Evolutionary conservation across 1,284 basidiomycete species (phyloP), one percentile per base, ranked within the genome.

Genomic region (Ceratobasidium sp.): DNA sequence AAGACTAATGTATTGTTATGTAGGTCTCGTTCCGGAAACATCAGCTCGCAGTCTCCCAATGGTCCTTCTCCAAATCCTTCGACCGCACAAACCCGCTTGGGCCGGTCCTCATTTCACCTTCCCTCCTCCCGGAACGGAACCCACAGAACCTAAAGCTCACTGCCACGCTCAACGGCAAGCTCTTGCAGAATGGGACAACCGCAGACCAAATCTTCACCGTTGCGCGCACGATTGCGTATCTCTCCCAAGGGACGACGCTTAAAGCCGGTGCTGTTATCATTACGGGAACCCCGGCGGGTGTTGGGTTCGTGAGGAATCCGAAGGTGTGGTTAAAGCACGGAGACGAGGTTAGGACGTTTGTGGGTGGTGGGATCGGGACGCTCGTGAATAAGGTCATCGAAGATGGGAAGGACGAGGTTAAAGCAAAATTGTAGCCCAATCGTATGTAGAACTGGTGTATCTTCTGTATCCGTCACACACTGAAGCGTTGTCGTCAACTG

Each of bases 241-340:
- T 96, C 45, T 95, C 93, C 0, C 91, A 94, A 80, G 95, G 92
- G 0, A 95, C 94, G 3, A 97, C 95, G 0, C 89, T 98, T 29
- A 88, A 90, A 76, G 89, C 93, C 0, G 96, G 95, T 0, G 90
- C 91, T 0, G 84, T 96, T 76, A 93, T 96, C 79, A 87, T 94
- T 79, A 96, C 94, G 60, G 92, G 91, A 2, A 92, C 92, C 0
- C 91, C 91, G 0, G 89, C 76, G 14, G 83, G 93, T 29, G 92
- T 95, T 41, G 94, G 94, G 0, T 94, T 91, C 78, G 90, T 90
- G 51, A 87, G 87, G 79, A 89, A 89, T 57, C 92, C 93, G 0
- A 87, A 90, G 0, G 74, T 91, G 11, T 93, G 89, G 80, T 85
- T 97, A 41, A 90, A 91, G 81, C 83, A 94, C 76, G 93, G 93